A percentile compares a stretch with the other conserved stretches of the same genome.
phyloP scores from a whole-genome alignment of 768 basidiomycete species.

The Leccinum fibrillosum region DNA sequence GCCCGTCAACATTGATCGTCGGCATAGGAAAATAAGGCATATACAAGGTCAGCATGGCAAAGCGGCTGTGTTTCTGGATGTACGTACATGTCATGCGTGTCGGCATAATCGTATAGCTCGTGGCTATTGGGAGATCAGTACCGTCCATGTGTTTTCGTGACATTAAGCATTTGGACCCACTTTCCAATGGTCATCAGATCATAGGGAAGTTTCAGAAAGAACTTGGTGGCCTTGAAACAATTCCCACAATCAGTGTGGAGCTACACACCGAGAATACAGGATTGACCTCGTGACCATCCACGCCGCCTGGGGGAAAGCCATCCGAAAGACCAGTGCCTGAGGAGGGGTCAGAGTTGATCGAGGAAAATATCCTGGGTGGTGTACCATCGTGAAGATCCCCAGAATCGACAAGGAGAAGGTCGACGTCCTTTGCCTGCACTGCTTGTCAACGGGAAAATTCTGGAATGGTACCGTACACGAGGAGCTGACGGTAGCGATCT shows the following conservation, averaged over 20 bases:
- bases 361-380: neutral
- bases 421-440: constrained; percentile 62
- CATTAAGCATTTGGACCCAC: constrained; percentile 34
- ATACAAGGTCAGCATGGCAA: constrained; percentile 2
- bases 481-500: constrained; percentile 53
- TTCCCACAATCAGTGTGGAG: neutral
- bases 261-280: neutral
- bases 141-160: neutral
- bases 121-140: constrained; percentile 45
- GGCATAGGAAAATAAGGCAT: neutral
- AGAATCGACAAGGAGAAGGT: constrained; percentile 78
- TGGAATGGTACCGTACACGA: neutral
- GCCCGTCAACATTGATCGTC: neutral
- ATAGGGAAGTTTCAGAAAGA: constrained; percentile 70
- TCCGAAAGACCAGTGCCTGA: constrained; percentile 71
- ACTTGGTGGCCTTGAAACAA: neutral
- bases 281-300: constrained; percentile 71
- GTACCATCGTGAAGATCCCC: constrained; percentile 75
- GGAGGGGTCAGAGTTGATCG: constrained; percentile 1
- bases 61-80: neutral
- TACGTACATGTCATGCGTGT: constrained; percentile 62
- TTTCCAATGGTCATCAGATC: constrained; percentile 87
- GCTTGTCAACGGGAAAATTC: neutral
- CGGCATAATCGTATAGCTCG: constrained; percentile 72
- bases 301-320: constrained; percentile 51